Evolutionary conservation across 2,329 filamentous ascomycete species (phyloP).

Genomic region (Bipolaris victoriae): DNA sequence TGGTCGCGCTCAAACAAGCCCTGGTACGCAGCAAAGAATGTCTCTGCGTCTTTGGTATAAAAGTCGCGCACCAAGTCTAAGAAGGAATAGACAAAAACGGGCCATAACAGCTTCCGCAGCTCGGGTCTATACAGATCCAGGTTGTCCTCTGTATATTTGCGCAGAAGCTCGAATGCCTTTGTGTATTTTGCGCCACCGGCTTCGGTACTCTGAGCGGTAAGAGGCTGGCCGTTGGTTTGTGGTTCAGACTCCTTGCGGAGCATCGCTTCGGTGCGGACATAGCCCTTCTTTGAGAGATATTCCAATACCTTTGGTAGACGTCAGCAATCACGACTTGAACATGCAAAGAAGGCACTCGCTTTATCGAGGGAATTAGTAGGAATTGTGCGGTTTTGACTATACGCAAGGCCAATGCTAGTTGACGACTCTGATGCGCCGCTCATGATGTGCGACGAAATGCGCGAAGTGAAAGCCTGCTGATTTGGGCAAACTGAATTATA

Average conservation of each 20-base stretch:
- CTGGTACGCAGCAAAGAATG: constrained; percentile 73
- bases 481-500: background rate
- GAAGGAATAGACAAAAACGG: constrained; percentile 91
- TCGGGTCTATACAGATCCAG: constrained; percentile 94
- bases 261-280: constrained; percentile 88
- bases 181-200: constrained; percentile 76
- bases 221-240: constrained; percentile 80
- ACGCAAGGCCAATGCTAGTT: background rate
- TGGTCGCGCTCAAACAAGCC: constrained; percentile 77
- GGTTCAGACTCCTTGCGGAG: constrained; percentile 89
- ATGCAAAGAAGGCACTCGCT: background rate
- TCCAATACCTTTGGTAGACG: constrained; percentile 73
- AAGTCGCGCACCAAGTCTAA: constrained; percentile 77
- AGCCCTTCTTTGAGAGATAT: constrained; percentile 94
- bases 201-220: constrained; percentile 69
- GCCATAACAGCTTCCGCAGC: constrained; percentile 86
- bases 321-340: constrained; percentile 9
- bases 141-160: constrained; percentile 86
- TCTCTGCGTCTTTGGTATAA: constrained; percentile 73
- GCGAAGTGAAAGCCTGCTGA: background rate
- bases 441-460: background rate
- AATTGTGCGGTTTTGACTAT: background rate
- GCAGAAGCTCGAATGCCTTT: constrained; percentile 74
- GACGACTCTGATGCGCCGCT: background rate
- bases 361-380: background rate